A percentile compares a stretch with the other conserved stretches of the same genome.
These are phyloP conservation scores for Tubosaeta brunneosetosa DNA, from an alignment of 768 basidiomycete species.

Conservation along the genomic window DNA sequence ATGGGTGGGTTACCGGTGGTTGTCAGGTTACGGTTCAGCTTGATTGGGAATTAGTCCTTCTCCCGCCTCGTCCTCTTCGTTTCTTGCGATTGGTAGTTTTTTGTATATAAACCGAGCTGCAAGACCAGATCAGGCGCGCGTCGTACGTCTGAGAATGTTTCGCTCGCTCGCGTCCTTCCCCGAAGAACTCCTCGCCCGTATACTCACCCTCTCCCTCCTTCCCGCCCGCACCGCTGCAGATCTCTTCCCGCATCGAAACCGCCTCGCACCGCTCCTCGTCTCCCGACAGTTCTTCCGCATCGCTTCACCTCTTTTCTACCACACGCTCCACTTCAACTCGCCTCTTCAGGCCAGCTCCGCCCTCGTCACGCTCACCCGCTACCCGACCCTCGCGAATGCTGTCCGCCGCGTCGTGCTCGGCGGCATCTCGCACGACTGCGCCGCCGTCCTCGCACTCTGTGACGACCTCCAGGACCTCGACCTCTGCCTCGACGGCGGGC, in stretches of 20 bases:
- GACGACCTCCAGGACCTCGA: constrained; percentile 37
- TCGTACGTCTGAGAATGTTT: constrained; percentile 6
- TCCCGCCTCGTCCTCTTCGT: background rate
- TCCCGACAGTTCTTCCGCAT: constrained; percentile 52
- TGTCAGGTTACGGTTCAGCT: constrained; percentile 5
- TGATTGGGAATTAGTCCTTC: constrained; percentile 11
- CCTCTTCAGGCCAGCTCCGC: constrained; percentile 36
- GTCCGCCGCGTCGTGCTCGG: constrained; percentile 41
- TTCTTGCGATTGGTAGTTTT: background rate
- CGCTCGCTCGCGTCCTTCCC: constrained; percentile 31
- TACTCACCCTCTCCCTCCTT: constrained; percentile 33
- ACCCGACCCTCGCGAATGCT: constrained; percentile 35
- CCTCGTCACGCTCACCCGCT: constrained; percentile 33
- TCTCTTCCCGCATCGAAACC: constrained; percentile 17
- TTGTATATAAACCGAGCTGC: constrained; percentile 6
- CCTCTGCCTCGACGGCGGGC: constrained; percentile 29
- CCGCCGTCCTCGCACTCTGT: constrained; percentile 33
- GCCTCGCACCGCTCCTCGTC: constrained; percentile 45
- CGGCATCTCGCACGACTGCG: constrained; percentile 39
- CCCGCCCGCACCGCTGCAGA: constrained; percentile 23
- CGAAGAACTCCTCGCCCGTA: constrained; percentile 45
- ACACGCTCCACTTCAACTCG: constrained; percentile 43
- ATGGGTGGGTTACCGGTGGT: background rate
- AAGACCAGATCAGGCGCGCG: background rate
- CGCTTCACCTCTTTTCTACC: constrained; percentile 53